Evolutionary conservation across 2,329 filamentous ascomycete species (phyloP).

Genomic region (Scytalidium lignicola): DNA sequence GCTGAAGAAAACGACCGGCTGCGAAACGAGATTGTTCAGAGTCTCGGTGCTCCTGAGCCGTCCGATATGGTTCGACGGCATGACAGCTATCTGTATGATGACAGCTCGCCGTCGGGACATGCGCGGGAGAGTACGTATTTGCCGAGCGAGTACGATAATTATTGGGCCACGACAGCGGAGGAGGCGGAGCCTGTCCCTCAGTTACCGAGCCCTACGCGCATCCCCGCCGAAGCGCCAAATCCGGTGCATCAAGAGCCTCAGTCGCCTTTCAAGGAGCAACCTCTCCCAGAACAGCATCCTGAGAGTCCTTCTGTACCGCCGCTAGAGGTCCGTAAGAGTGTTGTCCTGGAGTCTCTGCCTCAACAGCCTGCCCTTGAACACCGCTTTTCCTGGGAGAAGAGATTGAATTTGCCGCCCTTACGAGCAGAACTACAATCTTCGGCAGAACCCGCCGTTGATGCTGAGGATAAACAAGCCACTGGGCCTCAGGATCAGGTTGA

Average conservation of each 20-base stretch:
- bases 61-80: slow-evolving; percentile 14
- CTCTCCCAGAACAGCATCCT: neutral
- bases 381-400: slow-evolving; percentile 26
- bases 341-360: slow-evolving; percentile 7
- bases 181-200: slow-evolving; percentile 10
- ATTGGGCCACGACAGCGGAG: slow-evolving; percentile 51
- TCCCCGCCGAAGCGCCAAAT: slow-evolving; percentile 20
- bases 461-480: neutral
- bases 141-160: slow-evolving; percentile 62
- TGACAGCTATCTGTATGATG: slow-evolving; percentile 9
- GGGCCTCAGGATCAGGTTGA: neutral
- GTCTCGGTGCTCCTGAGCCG: slow-evolving; percentile 49
- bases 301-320: slow-evolving; percentile 13
- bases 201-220: neutral
- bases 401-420: slow-evolving; percentile 1
- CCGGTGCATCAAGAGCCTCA: neutral
- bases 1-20: slow-evolving; percentile 64
- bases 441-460: neutral
- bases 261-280: neutral
- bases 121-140: slow-evolving; percentile 57
- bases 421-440: neutral
- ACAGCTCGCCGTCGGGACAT: slow-evolving; percentile 12
- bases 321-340: slow-evolving; percentile 16
- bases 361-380: slow-evolving; percentile 11
- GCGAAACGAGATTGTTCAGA: slow-evolving; percentile 69